phyloP scores from a whole-genome alignment of 2,329 filamentous ascomycete genomes.

The Beauveria brongniartii region DNA sequence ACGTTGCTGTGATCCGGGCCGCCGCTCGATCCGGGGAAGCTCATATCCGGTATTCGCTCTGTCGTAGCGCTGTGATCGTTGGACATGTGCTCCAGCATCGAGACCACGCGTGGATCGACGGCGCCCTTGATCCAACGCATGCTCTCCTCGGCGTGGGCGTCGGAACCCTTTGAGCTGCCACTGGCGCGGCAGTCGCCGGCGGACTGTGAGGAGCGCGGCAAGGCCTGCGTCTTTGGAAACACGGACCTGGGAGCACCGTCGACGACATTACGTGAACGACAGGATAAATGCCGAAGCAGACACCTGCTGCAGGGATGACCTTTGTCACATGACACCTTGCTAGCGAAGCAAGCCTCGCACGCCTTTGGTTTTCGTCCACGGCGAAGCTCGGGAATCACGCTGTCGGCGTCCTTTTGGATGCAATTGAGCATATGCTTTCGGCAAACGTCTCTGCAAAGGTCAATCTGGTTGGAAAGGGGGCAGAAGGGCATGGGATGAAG shows the following conservation, averaged over 20 bases:
- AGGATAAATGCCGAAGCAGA: constrained; percentile 13
- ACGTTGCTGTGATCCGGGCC: neutral
- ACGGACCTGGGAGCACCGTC: neutral
- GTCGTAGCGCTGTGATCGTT: constrained; percentile 2
- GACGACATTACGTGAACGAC: neutral
- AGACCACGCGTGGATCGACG: constrained; percentile 19
- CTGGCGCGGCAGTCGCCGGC: neutral
- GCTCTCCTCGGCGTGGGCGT: neutral
- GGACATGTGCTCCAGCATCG: constrained; percentile 17
- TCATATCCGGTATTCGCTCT: constrained; percentile 7
- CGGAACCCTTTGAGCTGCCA: neutral
- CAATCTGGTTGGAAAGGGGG: neutral
- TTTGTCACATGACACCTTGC: constrained; percentile 22
- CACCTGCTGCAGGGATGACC: constrained; percentile 20
- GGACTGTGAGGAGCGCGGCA: neutral
- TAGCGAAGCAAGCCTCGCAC: constrained; percentile 22
- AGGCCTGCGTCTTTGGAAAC: neutral
- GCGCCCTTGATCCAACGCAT: constrained; percentile 20
- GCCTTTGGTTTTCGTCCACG: constrained; percentile 21
- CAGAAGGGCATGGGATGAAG: neutral
- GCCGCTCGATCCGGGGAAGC: neutral
- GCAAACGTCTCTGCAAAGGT: constrained; percentile 17
- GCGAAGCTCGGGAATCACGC: constrained; percentile 15
- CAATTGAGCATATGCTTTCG: constrained; percentile 20
- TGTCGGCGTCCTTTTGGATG: constrained; percentile 12